Evolutionary conservation across 2,329 filamentous ascomycete species (phyloP).

Genomic region (Colletotrichum sidae): DNA sequence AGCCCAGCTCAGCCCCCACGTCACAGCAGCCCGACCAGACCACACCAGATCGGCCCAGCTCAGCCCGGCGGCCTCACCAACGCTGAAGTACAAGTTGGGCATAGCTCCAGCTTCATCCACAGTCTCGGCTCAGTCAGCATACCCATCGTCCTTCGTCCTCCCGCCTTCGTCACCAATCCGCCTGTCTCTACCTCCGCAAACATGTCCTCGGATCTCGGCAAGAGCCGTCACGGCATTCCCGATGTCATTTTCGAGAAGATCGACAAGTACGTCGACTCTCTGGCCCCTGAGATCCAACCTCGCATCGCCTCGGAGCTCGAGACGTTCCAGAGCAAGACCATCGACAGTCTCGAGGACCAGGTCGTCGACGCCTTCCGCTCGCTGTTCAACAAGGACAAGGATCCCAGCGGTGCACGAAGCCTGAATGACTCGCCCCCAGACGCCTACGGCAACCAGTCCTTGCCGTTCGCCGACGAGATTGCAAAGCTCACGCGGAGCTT

Average conservation of each 20-base stretch:
- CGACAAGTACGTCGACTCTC: slow-evolving; percentile 60
- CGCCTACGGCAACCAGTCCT: slow-evolving; percentile 53
- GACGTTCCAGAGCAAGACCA: slow-evolving; percentile 56
- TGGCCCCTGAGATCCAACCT: slow-evolving; percentile 58
- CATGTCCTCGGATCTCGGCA: slow-evolving; percentile 46
- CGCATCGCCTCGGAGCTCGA: slow-evolving; percentile 58
- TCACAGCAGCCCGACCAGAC: neutral
- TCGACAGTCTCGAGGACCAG: slow-evolving; percentile 58
- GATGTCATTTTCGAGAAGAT: slow-evolving; percentile 57
- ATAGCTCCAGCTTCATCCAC: slow-evolving; percentile 13
- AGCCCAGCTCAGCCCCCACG: neutral
- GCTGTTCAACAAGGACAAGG: slow-evolving; percentile 52
- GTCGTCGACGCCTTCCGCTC: slow-evolving; percentile 58
- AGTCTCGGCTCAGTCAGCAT: neutral
- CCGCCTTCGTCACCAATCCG: neutral
- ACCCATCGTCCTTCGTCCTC: neutral
- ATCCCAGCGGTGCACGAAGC: slow-evolving; percentile 38
- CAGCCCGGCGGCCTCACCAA: slow-evolving; percentile 10
- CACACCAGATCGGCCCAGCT: slow-evolving; percentile 7
- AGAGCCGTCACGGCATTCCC: slow-evolving; percentile 47
- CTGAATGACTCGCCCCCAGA: slow-evolving; percentile 52
- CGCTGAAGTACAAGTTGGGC: slow-evolving; percentile 22
- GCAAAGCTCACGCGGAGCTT: slow-evolving; percentile 54
- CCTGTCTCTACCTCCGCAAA: neutral
- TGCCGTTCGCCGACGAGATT: slow-evolving; percentile 60